These are phyloP conservation scores for Sporisorium reilianum DNA, from an alignment of 1,284 basidiomycete genomes.

Conservation along the genomic window DNA sequence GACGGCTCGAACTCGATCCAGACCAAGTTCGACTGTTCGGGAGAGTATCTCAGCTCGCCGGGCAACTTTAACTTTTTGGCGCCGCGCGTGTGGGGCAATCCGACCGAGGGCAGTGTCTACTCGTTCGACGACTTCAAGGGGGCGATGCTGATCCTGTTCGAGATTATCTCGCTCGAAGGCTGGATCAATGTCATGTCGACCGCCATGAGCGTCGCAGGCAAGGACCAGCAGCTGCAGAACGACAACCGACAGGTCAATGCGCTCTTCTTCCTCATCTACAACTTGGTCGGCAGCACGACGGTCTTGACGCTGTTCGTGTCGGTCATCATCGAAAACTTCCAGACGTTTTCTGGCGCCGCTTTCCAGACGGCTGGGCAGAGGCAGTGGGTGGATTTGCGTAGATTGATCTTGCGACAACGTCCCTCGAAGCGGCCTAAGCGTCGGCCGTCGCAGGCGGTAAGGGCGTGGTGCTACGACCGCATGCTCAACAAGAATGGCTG, in stretches of 20 bases:
- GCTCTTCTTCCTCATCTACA: conserved; percentile 93
- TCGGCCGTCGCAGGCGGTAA: conserved; percentile 74
- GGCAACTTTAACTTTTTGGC: conserved; percentile 77
- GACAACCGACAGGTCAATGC: conserved; percentile 73
- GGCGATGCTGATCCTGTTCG: conserved; percentile 91
- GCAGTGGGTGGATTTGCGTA: conserved; percentile 94
- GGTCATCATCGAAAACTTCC: conserved; percentile 95
- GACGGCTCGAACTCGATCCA: conserved; percentile 73
- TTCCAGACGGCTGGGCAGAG: conserved; percentile 82
- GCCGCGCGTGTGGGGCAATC: conserved; percentile 90
- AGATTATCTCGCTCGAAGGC: conserved; percentile 93
- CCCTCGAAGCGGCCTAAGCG: conserved; percentile 83
- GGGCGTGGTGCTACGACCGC: conserved; percentile 91
- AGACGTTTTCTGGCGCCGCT: conserved; percentile 83
- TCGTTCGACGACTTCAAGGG: conserved; percentile 90
- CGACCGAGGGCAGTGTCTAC: conserved; percentile 84
- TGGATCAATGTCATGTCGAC: conserved; percentile 93
- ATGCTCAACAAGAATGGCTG: conserved; percentile 92
- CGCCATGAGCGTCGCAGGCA: conserved; percentile 83
- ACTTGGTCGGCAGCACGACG: conserved; percentile 88
- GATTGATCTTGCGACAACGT: conserved; percentile 85
- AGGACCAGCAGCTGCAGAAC: conserved; percentile 58
- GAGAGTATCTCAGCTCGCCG: conserved; percentile 76
- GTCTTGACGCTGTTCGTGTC: conserved; percentile 73
- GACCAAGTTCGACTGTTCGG: conserved; percentile 78